Percentiles rank a stretch among this genome's conserved stretches.
Conservation (phyloP, 2,329 filamentous ascomycete genomes). For the Pseudogymnoascus sp. region DNA sequence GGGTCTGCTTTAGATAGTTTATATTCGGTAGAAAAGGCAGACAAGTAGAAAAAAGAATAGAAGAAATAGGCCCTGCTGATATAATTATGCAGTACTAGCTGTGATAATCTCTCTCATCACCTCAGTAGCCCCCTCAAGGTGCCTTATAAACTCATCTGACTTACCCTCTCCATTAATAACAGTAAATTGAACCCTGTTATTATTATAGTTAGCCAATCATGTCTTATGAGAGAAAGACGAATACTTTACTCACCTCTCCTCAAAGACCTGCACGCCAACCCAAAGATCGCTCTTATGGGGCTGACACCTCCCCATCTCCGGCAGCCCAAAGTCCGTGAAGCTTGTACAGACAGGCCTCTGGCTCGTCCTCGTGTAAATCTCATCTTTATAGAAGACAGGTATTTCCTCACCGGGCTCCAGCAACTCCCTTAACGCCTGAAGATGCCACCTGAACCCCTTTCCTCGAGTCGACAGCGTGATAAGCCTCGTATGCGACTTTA, state of each 20-base stretch:
- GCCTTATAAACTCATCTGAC: background rate
- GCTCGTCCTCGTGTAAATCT: background rate
- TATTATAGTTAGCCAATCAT: background rate
- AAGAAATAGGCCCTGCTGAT: background rate
- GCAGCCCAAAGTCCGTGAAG: background rate
- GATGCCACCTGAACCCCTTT: constrained; percentile 87
- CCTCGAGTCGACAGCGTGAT: constrained; percentile 84
- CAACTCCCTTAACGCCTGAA: constrained; percentile 94
- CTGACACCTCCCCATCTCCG: background rate
- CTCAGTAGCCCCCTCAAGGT: background rate
- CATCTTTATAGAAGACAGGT: constrained; percentile 75
- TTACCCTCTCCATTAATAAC: background rate
- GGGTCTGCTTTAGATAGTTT: background rate
- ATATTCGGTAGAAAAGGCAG: background rate
- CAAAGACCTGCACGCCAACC: background rate
- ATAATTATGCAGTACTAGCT: background rate
- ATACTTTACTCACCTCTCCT: background rate
- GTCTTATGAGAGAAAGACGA: background rate
- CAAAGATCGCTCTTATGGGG: background rate
- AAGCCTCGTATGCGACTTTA: constrained; percentile 80
- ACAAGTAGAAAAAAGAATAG: background rate
- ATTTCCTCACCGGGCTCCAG: constrained; percentile 72
- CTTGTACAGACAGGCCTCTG: background rate
- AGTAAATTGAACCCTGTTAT: background rate
- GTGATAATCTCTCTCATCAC: background rate